These are phyloP conservation scores for Backusella parvicylindrica DNA, from an alignment of 192 early-diverging fungal species.

Conservation along the genomic window DNA sequence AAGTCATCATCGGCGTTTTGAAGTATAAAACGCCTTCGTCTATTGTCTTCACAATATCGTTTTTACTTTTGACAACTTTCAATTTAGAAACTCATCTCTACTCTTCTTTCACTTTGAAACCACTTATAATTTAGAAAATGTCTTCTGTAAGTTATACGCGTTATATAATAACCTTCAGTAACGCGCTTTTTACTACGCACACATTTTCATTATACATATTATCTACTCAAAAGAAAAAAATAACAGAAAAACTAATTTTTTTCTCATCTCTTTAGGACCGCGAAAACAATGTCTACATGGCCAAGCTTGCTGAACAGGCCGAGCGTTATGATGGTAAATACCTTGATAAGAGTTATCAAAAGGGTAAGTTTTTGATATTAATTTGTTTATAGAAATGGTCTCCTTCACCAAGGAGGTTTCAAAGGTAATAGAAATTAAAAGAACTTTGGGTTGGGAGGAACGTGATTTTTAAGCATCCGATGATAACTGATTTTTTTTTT, in stretches of 20 bases:
- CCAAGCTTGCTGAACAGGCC: constrained; percentile 96
- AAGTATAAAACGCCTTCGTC: too few species aligned
- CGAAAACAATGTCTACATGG: constrained; percentile 93
- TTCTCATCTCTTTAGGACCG: constrained; percentile 19
- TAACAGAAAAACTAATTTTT: not conserved
- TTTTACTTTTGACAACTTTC: constrained; percentile 2
- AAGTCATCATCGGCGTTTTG: too few species aligned
- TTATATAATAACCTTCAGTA: not conserved
- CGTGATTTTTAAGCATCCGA: not conserved
- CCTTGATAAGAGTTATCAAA: not conserved
- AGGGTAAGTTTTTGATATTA: not conserved
- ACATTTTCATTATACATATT: not conserved
- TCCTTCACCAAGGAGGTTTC: constrained; percentile 84
- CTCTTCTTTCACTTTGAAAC: not conserved
- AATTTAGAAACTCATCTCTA: not conserved
- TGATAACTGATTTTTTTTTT: not conserved
- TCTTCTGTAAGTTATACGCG: not conserved
- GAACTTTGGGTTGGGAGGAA: not conserved
- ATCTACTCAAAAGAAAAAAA: not conserved
- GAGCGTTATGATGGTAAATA: constrained; percentile 72
- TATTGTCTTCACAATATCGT: too few species aligned
- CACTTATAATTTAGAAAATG: not conserved
- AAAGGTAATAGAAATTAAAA: constrained; percentile 32
- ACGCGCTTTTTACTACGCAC: not conserved
- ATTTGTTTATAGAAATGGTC: constrained; percentile 68